Percentiles rank a stretch among this genome's conserved stretches.
Conservation (phyloP, 306 rosid genomes). For the Boehmeria nivea region DNA sequence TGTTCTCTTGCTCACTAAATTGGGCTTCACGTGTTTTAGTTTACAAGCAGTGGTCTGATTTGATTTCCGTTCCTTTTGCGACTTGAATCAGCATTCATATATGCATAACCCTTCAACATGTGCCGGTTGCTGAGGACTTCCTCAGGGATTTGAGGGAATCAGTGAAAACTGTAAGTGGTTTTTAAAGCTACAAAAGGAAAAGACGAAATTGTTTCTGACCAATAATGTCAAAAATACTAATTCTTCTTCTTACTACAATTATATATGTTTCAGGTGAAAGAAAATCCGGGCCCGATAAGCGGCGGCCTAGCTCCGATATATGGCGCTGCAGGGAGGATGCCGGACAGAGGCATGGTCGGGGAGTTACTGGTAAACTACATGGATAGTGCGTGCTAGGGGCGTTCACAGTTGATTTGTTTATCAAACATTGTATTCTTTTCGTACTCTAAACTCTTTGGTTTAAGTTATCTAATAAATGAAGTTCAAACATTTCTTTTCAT, state of each 20-base stretch:
- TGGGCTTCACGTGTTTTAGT: too few relatives aligned
- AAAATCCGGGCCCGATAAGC: slow-evolving; percentile 80
- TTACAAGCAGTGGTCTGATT: too few relatives aligned
- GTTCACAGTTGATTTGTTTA: slow-evolving; percentile 4
- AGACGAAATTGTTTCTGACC: not conserved
- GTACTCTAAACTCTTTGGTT: slow-evolving; percentile 10
- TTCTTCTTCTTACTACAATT: too few relatives aligned
- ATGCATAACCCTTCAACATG: slow-evolving; percentile 88
- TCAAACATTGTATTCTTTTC: slow-evolving; percentile 3
- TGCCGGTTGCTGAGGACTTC: slow-evolving; percentile 59
- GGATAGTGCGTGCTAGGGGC: slow-evolving; percentile 89
- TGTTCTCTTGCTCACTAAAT: not conserved
- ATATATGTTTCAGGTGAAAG: slow-evolving; percentile 52
- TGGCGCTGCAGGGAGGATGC: slow-evolving; percentile 97
- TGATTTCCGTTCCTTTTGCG: too few relatives aligned
- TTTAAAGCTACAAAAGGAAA: not conserved
- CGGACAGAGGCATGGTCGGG: slow-evolving; percentile 80
- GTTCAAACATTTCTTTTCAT: too few relatives aligned
- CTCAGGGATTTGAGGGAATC: slow-evolving; percentile 68
- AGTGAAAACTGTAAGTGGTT: slow-evolving; percentile 59
- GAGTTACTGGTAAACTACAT: slow-evolving; percentile 81
- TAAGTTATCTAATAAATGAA: slow-evolving; percentile 12
- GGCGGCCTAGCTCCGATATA: slow-evolving; percentile 95
- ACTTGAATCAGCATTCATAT: slow-evolving; percentile 72
- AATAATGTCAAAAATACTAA: too few relatives aligned